Evolutionary conservation across 2,329 filamentous ascomycete genomes (phyloP).

Genomic region (Albifimbria verrucaria): DNA sequence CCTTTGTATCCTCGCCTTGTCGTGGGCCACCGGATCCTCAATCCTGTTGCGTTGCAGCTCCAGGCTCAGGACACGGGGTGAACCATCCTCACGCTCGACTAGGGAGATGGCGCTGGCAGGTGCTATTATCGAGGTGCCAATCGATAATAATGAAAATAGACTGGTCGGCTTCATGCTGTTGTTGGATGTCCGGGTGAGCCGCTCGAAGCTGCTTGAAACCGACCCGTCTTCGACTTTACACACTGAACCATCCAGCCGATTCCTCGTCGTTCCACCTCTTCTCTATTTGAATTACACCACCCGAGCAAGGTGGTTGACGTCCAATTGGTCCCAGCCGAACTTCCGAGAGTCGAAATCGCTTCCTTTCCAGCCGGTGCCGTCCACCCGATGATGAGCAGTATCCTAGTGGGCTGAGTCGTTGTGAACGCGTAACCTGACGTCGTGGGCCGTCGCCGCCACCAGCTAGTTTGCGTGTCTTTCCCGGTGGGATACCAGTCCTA

Average conservation of each 20-base stretch:
- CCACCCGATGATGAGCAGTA: neutral
- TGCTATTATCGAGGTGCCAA: conserved; percentile 24
- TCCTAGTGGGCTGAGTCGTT: neutral
- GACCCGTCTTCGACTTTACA: neutral
- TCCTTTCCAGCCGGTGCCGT: neutral
- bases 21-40: conserved; percentile 38
- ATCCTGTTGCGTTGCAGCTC: conserved; percentile 34
- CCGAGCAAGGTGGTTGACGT: neutral
- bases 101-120: conserved; percentile 23
- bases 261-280: neutral
- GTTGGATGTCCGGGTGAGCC: neutral
- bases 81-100: conserved; percentile 24
- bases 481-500: too few relatives aligned
- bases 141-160: conserved; percentile 13
- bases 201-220: neutral
- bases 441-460: neutral
- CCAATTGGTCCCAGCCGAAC: neutral
- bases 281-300: neutral
- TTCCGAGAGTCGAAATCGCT: neutral
- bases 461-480: neutral
- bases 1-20: conserved; percentile 38
- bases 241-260: neutral
- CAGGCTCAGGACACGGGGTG: conserved; percentile 44
- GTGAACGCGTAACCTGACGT: neutral
- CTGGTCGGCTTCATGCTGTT: conserved; percentile 33